Conservation (phyloP, 441 rosid species). For the Bruguiera hainesii region DNA sequence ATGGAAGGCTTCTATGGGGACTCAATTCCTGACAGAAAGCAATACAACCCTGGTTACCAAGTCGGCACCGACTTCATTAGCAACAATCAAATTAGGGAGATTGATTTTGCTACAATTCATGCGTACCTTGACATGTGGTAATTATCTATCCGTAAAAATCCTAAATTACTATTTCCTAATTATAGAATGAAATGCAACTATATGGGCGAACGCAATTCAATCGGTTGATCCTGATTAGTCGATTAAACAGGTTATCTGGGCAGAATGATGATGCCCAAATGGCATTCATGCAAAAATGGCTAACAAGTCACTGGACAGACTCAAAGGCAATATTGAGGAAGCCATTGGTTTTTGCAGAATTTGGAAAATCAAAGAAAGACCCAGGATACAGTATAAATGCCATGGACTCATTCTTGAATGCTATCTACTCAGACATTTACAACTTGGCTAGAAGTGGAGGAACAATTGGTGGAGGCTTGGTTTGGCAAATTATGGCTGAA, state of each 20-base stretch:
- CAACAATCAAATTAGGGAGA: slow-evolving; percentile 30
- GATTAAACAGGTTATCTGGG: slow-evolving; percentile 25
- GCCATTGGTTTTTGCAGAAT: slow-evolving; percentile 37
- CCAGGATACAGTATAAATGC: slow-evolving; percentile 20
- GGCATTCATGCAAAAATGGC: slow-evolving; percentile 35
- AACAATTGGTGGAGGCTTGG: slow-evolving; percentile 36
- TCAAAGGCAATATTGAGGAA: slow-evolving; percentile 29
- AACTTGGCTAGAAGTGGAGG: slow-evolving; percentile 29
- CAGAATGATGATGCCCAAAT: slow-evolving; percentile 24
- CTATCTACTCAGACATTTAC: slow-evolving; percentile 29
- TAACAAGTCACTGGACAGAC: slow-evolving; percentile 34
- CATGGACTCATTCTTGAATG: slow-evolving; percentile 29
- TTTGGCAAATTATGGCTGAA: slow-evolving; percentile 42
- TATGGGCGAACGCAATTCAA: not conserved
- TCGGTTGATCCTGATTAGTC: not conserved
- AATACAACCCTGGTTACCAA: slow-evolving; percentile 36
- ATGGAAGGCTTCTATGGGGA: slow-evolving; percentile 47
- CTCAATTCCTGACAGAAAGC: slow-evolving; percentile 31
- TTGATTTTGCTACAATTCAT: slow-evolving; percentile 42
- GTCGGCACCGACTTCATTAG: slow-evolving; percentile 37
- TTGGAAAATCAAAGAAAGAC: slow-evolving; percentile 35
- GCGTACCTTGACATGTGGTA: slow-evolving; percentile 41
- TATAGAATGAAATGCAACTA: too few species aligned
- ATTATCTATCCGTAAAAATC: not conserved
- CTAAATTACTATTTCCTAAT: too few species aligned